phyloP scores from a whole-genome alignment of 768 basidiomycete species.

The Lanmaoa rubissima region DNA sequence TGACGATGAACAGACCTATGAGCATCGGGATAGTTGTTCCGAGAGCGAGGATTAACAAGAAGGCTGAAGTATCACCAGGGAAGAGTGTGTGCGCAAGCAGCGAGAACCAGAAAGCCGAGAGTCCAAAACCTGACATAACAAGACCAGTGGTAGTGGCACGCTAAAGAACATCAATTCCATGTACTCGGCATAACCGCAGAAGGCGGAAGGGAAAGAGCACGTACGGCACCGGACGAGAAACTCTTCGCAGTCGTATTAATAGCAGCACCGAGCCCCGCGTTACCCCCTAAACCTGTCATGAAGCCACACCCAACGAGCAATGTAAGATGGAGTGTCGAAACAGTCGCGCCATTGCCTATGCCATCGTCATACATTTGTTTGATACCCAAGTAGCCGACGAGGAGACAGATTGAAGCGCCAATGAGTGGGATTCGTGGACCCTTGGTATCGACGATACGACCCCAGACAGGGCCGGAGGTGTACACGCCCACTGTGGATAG shows the following conservation, averaged over 20 bases:
- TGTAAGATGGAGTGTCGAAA: slow-evolving; percentile 44
- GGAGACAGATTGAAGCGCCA: slow-evolving; percentile 55
- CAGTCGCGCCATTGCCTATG: slow-evolving; percentile 34
- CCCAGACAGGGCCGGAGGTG: slow-evolving; percentile 72
- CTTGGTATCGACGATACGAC: slow-evolving; percentile 68
- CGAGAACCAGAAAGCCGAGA: slow-evolving; percentile 90
- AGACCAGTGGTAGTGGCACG: slow-evolving; percentile 74
- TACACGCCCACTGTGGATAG: slow-evolving; percentile 66
- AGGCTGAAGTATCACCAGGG: slow-evolving; percentile 74
- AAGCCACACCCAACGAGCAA: slow-evolving; percentile 62
- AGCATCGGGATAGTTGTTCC: slow-evolving; percentile 82
- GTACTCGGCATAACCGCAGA: background rate
- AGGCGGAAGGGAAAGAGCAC: slow-evolving; percentile 23
- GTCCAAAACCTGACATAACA: slow-evolving; percentile 84
- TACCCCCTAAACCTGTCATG: slow-evolving; percentile 76
- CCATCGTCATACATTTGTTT: slow-evolving; percentile 62
- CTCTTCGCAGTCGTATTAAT: slow-evolving; percentile 83
- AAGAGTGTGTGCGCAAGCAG: slow-evolving; percentile 68
- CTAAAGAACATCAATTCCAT: slow-evolving; percentile 33
- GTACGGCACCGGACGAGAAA: slow-evolving; percentile 68
- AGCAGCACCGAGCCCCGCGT: slow-evolving; percentile 64
- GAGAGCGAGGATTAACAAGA: slow-evolving; percentile 70
- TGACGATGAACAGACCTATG: slow-evolving; percentile 70
- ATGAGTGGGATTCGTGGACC: slow-evolving; percentile 71
- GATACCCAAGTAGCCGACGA: slow-evolving; percentile 76